These are phyloP conservation scores for Alternaria burnsii DNA, from an alignment of 2,329 filamentous ascomycete species.

Conservation along the genomic window DNA sequence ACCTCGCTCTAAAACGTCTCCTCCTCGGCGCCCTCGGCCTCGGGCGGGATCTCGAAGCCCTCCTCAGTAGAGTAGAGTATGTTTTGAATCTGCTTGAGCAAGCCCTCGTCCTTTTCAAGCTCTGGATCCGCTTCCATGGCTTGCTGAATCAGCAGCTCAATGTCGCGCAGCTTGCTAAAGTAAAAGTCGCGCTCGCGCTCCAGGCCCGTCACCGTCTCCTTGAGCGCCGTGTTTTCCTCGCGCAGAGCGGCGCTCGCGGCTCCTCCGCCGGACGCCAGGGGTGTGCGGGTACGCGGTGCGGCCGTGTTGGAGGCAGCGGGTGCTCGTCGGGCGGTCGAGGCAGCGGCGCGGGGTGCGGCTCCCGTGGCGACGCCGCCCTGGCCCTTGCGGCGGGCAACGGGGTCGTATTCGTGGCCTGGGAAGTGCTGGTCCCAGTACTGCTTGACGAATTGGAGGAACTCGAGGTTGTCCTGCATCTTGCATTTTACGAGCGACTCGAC, in stretches of 20 bases:
- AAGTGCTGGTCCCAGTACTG: conserved; percentile 98
- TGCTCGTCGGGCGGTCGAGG: conserved; percentile 54
- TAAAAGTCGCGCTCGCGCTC: conserved; percentile 99
- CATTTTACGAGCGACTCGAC: conserved; percentile 92
- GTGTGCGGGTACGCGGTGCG: conserved; percentile 53
- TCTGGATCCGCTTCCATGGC: conserved; percentile 92
- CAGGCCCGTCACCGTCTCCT: conserved; percentile 93
- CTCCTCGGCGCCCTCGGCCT: conserved; percentile 78
- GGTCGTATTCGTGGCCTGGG: conserved; percentile 96
- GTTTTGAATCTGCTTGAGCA: conserved; percentile 94
- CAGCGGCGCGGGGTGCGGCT: conserved; percentile 60
- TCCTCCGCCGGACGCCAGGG: conserved; percentile 58
- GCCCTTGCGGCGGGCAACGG: conserved; percentile 83
- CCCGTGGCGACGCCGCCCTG: conserved; percentile 65
- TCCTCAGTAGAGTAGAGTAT: conserved; percentile 96
- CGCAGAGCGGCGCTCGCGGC: conserved; percentile 76
- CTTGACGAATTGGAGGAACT: conserved; percentile 98
- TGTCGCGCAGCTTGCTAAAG: conserved; percentile 97
- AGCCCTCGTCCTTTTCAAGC: conserved; percentile 89
- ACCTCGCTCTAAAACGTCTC: conserved; percentile 59
- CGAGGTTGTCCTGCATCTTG: conserved; percentile 99
- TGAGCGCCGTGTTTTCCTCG: conserved; percentile 85
- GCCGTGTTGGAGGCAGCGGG: conserved; percentile 52
- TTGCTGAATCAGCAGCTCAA: conserved; percentile 92
- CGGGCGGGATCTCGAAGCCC: conserved; percentile 85